Percentiles rank a stretch among this genome's conserved stretches.
Conservation (phyloP, 2,329 filamentous ascomycete genomes). For the Sarocladium kiliense region DNA sequence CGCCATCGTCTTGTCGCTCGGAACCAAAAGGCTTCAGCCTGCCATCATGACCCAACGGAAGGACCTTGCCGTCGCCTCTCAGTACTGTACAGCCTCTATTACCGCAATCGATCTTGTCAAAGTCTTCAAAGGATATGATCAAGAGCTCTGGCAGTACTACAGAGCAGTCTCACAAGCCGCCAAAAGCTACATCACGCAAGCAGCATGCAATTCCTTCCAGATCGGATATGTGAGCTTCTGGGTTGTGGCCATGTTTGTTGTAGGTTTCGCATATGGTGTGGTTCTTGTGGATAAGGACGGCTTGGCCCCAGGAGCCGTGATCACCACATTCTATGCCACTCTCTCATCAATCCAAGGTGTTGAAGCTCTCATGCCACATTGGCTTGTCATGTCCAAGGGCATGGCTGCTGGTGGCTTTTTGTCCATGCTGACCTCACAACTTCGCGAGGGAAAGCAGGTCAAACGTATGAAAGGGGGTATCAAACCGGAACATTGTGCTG, state of each 20-base stretch:
- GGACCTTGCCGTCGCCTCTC: constrained; percentile 65
- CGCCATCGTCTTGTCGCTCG: constrained; percentile 50
- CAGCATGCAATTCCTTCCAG: constrained; percentile 64
- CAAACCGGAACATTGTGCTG: constrained; percentile 44
- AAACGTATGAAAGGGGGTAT: constrained; percentile 11
- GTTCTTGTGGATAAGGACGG: constrained; percentile 56
- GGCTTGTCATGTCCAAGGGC: constrained; percentile 74
- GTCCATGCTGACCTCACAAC: constrained; percentile 31
- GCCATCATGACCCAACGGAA: constrained; percentile 65
- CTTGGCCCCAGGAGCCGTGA: constrained; percentile 58
- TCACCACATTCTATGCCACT: constrained; percentile 83
- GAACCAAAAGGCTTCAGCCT: constrained; percentile 56
- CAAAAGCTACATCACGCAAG: constrained; percentile 61
- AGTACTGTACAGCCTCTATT: constrained; percentile 64
- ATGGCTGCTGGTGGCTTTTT: constrained; percentile 66
- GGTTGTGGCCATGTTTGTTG: constrained; percentile 73
- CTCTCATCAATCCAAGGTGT: constrained; percentile 72
- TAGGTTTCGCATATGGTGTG: constrained; percentile 86
- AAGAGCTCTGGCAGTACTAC: constrained; percentile 64
- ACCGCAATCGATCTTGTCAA: constrained; percentile 81
- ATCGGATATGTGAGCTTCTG: constrained; percentile 70
- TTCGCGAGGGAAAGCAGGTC: not conserved
- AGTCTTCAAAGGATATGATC: constrained; percentile 69
- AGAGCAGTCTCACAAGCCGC: constrained; percentile 53
- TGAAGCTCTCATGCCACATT: constrained; percentile 68